Evolutionary conservation across 106 monocot genomes (phyloP), one percentile per base, ranked within the genome.

Genomic region (Platanthera guangdongensis): DNA sequence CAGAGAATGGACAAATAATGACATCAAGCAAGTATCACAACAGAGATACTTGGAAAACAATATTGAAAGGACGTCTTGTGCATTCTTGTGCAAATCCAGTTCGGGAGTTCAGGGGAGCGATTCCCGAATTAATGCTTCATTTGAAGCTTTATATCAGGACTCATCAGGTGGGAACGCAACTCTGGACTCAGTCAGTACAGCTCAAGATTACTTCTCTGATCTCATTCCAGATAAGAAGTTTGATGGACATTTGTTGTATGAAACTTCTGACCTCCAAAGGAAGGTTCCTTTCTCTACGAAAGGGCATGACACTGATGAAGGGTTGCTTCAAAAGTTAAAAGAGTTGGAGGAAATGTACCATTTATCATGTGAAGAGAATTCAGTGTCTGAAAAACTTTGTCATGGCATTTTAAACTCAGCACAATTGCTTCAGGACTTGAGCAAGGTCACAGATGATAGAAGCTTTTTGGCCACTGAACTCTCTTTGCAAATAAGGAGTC

Each of bases 121-220:
- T 74, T 86, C 89, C 45, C 82, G 86, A 81, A 89, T 87, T 30
- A 78, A 76, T 47, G 79, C 82, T 7, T 83, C 82, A 4, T 46
- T 86, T 22, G 93, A 93, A 74, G 89, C 93, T 82, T 87, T 96
- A 15, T 89, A 89, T 62, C 80, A 91, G 72, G 84, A 91, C 80
- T 80, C 62, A n/a, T 81, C 82, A 59, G 83, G 88, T 47, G 25
- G 68, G 62, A 76, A 54, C 13, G 77, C 28, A 7, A 54, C 75
- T 57, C 50, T 57, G 9, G 72, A 28, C 59, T 81, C 77, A 55
- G 76, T 72, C 45, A 21, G 21, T 45, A 54, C 65, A 57, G 32
- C 73, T 18, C 46, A 76, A 9, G 74, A 63, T 47, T 55, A 46
- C 25, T 59, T n/a, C 72, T 79, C 78, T 73, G 86, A 82, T 74